Percentiles rank a stretch among this genome's conserved stretches.
Evolutionary conservation across 352 stramenopile genomes (phyloP).

Genomic region (Peronospora tabacina): DNA sequence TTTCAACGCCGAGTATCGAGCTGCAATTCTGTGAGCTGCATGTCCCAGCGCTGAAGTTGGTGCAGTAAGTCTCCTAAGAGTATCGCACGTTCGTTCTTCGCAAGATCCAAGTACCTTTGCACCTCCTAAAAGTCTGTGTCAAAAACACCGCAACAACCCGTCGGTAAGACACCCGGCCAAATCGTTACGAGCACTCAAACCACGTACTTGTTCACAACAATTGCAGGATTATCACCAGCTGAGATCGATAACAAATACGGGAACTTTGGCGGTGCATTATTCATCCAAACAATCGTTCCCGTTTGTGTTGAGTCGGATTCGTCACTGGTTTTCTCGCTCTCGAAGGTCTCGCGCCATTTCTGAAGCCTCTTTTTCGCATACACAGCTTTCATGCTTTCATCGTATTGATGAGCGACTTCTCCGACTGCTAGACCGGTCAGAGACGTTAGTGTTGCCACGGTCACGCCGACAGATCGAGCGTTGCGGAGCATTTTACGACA

Average conservation of each 20-base stretch:
- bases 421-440: constrained; percentile 25
- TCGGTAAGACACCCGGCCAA: background rate
- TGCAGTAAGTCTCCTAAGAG: constrained; percentile 25
- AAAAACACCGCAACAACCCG: constrained; percentile 4
- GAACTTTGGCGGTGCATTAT: constrained; percentile 46
- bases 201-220: constrained; percentile 28
- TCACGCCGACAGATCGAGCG: constrained; percentile 8
- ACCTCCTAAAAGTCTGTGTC: constrained; percentile 21
- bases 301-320: constrained; percentile 1
- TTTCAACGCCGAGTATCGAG: constrained; percentile 40
- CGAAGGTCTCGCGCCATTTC: constrained; percentile 4
- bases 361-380: constrained; percentile 41
- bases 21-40: constrained; percentile 25
- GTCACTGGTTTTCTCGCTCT: constrained; percentile 1
- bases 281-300: constrained; percentile 33
- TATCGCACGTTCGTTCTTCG: constrained; percentile 28
- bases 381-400: constrained; percentile 23
- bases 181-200: background rate
- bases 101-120: constrained; percentile 32
- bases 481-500: constrained; percentile 11
- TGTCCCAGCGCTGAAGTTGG: constrained; percentile 20
- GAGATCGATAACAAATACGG: constrained; percentile 59
- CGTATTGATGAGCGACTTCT: constrained; percentile 38
- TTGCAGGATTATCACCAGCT: constrained; percentile 37
- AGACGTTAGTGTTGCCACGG: constrained; percentile 23